Percentiles rank a stretch among this genome's conserved stretches.
These are phyloP conservation scores for Cicer pinnatifidum DNA, from an alignment of 306 rosid genomes.

Conservation along the genomic window DNA sequence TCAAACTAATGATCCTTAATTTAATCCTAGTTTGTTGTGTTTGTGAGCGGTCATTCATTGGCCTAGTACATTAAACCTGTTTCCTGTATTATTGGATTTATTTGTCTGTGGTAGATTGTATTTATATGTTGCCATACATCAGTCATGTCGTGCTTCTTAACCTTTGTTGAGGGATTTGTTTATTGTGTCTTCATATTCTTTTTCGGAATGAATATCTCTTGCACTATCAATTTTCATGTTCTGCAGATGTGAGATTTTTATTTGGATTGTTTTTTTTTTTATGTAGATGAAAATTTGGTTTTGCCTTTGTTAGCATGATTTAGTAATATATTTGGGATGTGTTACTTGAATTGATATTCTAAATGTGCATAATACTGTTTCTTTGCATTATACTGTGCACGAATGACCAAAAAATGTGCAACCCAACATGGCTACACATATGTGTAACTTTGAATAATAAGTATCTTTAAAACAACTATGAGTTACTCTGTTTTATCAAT, in stretches of 20 bases:
- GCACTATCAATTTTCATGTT: neutral
- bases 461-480: neutral
- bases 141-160: neutral
- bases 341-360: conserved; percentile 27
- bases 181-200: neutral
- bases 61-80: neutral
- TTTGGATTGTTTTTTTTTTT: neutral
- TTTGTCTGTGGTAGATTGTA: neutral
- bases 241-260: conserved; percentile 7
- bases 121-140: conserved; percentile 2
- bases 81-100: neutral
- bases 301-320: neutral
- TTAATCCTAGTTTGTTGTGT: conserved; percentile 4
- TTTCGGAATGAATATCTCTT: neutral
- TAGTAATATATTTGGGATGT: conserved; percentile 6
- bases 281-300: conserved; percentile 2
- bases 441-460: neutral
- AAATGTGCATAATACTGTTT: neutral
- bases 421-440: neutral
- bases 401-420: neutral
- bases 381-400: neutral
- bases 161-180: neutral
- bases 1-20: neutral
- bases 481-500: conserved; percentile 9
- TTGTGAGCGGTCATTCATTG: neutral